Percentiles rank a stretch among this genome's conserved stretches.
Conservation (phyloP, 148 eudicot species). For the Diospyros kaki region DNA sequence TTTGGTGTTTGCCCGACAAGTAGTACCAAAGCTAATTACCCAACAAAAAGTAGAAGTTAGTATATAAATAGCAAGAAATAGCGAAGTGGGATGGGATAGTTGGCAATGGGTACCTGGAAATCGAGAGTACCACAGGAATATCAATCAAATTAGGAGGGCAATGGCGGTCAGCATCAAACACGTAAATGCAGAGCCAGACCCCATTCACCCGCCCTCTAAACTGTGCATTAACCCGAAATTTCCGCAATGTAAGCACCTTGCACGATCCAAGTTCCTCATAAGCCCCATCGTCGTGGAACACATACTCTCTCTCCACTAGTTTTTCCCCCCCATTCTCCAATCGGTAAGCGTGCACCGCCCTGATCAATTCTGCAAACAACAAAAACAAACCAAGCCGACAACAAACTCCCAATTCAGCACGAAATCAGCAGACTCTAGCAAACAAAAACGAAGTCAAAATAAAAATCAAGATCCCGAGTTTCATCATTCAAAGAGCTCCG, state of each 20-base stretch:
- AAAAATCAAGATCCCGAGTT: neutral
- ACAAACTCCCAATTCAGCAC: neutral
- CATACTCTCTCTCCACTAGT: conserved; percentile 27
- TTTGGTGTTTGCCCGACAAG: too few relatives aligned
- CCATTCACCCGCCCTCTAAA: conserved; percentile 24
- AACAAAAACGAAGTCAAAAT: neutral
- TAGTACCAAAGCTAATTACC: too few relatives aligned
- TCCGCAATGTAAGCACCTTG: conserved; percentile 24
- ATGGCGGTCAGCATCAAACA: conserved; percentile 13
- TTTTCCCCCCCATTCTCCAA: conserved; percentile 10
- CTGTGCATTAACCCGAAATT: conserved; percentile 10
- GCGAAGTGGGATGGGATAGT: neutral
- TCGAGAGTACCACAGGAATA: conserved; percentile 20
- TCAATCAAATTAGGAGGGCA: neutral
- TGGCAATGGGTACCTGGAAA: neutral
- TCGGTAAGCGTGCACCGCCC: conserved; percentile 25
- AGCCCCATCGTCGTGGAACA: conserved; percentile 14
- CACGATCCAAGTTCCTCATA: conserved; percentile 14
- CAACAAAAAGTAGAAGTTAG: too few relatives aligned
- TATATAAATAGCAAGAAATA: neutral
- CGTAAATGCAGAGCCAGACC: conserved; percentile 29
- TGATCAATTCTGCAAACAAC: conserved; percentile 20
- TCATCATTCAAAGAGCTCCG: neutral
- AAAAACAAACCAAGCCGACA: neutral
- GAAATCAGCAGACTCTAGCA: neutral